Percentiles rank a stretch among this genome's conserved stretches.
Evolutionary conservation across 345 rosid genomes (phyloP).

Genomic region (Litchi chinensis): DNA sequence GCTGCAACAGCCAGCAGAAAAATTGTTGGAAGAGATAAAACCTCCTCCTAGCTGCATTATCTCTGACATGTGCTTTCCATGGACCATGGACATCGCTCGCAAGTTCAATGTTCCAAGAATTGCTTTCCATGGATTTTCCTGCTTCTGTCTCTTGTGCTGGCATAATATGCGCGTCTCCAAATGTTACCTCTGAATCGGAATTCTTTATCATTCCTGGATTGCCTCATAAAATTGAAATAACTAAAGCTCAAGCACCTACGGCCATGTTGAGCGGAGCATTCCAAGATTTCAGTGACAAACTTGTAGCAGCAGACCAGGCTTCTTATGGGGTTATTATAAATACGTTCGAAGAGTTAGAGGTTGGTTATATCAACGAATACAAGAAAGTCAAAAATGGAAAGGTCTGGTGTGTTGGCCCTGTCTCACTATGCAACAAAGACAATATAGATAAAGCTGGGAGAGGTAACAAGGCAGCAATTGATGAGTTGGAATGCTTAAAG

Average conservation of each 20-base stretch:
- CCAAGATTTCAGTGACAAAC: background rate
- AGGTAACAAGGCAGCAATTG: background rate
- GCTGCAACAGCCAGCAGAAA: constrained; percentile 31
- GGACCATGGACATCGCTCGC: constrained; percentile 36
- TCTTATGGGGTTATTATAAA: constrained; percentile 38
- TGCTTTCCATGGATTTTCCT: constrained; percentile 41
- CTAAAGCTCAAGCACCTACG: constrained; percentile 27
- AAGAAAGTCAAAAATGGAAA: background rate
- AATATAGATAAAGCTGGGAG: constrained; percentile 4
- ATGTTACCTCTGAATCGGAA: background rate
- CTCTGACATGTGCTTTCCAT: constrained; percentile 39
- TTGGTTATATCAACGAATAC: background rate
- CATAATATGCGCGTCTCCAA: constrained; percentile 23
- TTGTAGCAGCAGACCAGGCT: constrained; percentile 29
- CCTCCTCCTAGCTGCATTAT: constrained; percentile 50
- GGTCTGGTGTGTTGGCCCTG: constrained; percentile 18
- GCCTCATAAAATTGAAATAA: constrained; percentile 8
- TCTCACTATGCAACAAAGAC: constrained; percentile 4
- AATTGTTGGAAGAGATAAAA: constrained; percentile 28
- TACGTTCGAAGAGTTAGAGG: constrained; percentile 24
- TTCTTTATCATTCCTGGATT: background rate
- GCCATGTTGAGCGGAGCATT: background rate
- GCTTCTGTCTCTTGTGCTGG: constrained; percentile 38
- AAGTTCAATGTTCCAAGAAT: constrained; percentile 48
- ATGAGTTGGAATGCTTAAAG: background rate